A percentile compares a stretch with the other conserved stretches of the same genome.
Evolutionary conservation across 2,329 filamentous ascomycete species (phyloP).

Genomic region (Neofusicoccum parvum): DNA sequence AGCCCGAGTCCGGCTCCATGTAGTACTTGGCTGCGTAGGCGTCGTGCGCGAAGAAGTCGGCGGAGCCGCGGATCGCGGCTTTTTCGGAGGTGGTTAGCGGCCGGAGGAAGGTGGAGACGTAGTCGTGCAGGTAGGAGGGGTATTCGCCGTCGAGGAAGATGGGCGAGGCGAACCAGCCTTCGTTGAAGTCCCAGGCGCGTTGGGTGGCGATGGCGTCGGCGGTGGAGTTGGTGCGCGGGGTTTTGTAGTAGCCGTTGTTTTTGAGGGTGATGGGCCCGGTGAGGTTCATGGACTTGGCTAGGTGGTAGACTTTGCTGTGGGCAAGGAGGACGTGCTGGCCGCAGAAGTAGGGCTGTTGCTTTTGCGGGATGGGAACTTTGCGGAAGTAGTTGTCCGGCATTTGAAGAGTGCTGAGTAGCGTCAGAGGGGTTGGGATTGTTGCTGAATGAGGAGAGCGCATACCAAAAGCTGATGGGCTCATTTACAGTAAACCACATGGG

Average conservation of each 20-base stretch:
- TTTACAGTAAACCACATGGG: slow-evolving; percentile 47
- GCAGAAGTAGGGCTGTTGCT: slow-evolving; percentile 38
- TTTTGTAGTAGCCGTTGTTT: slow-evolving; percentile 41
- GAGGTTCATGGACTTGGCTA: slow-evolving; percentile 47
- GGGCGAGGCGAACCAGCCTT: slow-evolving; percentile 46
- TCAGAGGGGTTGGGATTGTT: not conserved
- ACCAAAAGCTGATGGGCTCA: slow-evolving; percentile 41
- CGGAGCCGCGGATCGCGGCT: slow-evolving; percentile 33
- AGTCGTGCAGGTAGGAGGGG: slow-evolving; percentile 40
- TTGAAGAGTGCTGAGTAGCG: not conserved
- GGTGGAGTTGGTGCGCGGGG: slow-evolving; percentile 37
- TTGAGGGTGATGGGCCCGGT: slow-evolving; percentile 41
- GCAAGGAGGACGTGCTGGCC: slow-evolving; percentile 42
- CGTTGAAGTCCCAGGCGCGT: slow-evolving; percentile 41
- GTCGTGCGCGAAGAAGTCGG: slow-evolving; percentile 42
- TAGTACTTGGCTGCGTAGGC: slow-evolving; percentile 41
- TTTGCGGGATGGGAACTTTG: slow-evolving; percentile 35
- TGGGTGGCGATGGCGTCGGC: slow-evolving; percentile 38
- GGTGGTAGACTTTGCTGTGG: slow-evolving; percentile 42
- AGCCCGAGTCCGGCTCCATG: slow-evolving; percentile 37
- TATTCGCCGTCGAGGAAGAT: slow-evolving; percentile 51
- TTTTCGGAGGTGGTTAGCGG: slow-evolving; percentile 37
- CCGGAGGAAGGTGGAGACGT: slow-evolving; percentile 35
- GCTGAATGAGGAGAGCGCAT: not conserved
- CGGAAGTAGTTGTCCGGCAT: slow-evolving; percentile 37